Evolutionary conservation across 2,329 filamentous ascomycete genomes (phyloP).

Genomic region (Colletotrichum sp.): DNA sequence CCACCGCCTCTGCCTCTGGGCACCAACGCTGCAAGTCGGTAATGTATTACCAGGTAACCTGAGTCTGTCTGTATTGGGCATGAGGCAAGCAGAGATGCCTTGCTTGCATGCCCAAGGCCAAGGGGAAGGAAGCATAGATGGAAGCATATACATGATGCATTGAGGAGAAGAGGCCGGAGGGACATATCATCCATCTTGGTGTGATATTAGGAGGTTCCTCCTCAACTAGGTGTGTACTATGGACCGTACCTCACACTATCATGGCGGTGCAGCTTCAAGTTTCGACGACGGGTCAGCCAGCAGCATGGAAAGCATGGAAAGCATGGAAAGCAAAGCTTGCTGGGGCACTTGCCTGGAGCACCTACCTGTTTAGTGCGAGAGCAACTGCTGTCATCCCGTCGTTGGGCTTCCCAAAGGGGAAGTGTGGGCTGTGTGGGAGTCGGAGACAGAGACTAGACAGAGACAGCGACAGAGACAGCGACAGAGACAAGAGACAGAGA

Average conservation of each 20-base stretch:
- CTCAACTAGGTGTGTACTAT: too few species aligned
- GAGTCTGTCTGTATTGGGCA: not conserved
- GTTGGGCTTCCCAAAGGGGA: conserved; percentile 3
- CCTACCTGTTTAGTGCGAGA: not conserved
- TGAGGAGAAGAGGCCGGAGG: too few species aligned
- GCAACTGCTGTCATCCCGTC: conserved; percentile 11
- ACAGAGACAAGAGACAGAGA: not conserved
- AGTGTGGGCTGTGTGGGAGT: conserved; percentile 12
- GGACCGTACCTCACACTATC: not conserved
- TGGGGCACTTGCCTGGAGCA: not conserved
- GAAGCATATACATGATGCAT: not conserved
- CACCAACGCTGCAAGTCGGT: not conserved
- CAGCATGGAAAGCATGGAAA: not conserved
- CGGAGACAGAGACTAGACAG: not conserved
- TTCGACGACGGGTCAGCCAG: not conserved
- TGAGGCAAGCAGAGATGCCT: not conserved
- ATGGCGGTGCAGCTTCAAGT: not conserved
- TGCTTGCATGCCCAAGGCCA: not conserved
- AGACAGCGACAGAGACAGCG: not conserved
- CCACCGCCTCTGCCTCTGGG: not conserved
- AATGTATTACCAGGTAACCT: not conserved
- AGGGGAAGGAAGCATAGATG: not conserved
- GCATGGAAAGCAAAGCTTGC: not conserved
- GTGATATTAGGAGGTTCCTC: not conserved
- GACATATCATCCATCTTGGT: not conserved